Evolutionary conservation across 176 grass and related monocot genomes (phyloP).

Genomic region (Phoenix roebelenii): DNA sequence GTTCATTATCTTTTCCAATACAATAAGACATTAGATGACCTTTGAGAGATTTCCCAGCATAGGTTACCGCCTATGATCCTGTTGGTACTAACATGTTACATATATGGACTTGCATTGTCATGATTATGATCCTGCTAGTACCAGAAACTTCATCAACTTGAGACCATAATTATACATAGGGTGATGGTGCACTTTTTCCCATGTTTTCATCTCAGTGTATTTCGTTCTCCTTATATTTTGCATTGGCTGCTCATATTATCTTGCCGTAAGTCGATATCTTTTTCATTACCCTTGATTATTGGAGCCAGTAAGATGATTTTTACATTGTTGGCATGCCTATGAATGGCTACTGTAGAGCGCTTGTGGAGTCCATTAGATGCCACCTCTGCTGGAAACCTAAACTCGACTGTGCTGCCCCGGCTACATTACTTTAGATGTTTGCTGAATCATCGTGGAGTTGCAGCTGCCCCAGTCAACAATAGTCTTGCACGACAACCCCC

Average conservation of each 20-base stretch:
- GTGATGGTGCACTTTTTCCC: neutral
- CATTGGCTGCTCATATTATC: neutral
- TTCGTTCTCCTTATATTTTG: neutral
- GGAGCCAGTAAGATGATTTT: too few species aligned
- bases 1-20: too few species aligned
- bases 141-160: neutral
- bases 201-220: neutral
- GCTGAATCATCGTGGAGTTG: conserved; percentile 66
- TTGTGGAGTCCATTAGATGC: conserved; percentile 77
- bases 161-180: too few species aligned
- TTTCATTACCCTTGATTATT: too few species aligned
- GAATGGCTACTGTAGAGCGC: conserved; percentile 31
- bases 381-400: conserved; percentile 49
- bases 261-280: too few species aligned
- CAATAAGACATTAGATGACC: too few species aligned
- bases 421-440: conserved; percentile 82
- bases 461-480: conserved; percentile 75
- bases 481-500: conserved; percentile 55
- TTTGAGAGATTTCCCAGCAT: too few species aligned
- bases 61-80: too few species aligned
- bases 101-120: too few species aligned
- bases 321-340: too few species aligned
- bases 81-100: too few species aligned
- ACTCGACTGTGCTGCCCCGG: conserved; percentile 47
- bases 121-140: neutral